Percentiles rank a stretch among this genome's conserved stretches.
phyloP scores from a whole-genome alignment of 2,329 filamentous ascomycete species.

The Claviceps arundinis region DNA sequence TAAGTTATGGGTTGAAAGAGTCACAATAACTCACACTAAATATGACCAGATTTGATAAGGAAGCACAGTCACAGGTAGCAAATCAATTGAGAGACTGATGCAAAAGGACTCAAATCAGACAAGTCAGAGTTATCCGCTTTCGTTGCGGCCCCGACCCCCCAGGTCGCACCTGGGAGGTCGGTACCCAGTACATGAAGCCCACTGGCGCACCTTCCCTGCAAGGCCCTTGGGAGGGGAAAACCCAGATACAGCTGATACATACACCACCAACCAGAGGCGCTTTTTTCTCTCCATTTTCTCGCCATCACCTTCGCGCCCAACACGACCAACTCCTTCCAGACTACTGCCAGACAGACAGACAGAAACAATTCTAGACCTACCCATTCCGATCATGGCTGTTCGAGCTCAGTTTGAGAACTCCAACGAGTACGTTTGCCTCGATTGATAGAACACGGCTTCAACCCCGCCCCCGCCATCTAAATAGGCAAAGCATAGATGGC shows the following conservation, averaged over 20 bases:
- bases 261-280: neutral
- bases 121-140: neutral
- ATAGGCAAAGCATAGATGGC: neutral
- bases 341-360: neutral
- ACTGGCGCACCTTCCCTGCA: neutral
- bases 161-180: neutral
- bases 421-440: conserved; percentile 58
- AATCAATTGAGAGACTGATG: too few species aligned
- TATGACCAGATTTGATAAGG: too few species aligned
- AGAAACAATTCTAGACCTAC: neutral
- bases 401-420: conserved; percentile 77
- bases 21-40: too few species aligned
- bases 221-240: neutral
- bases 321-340: neutral
- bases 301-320: neutral
- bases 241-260: neutral
- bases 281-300: neutral
- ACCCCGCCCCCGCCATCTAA: conserved; percentile 15
- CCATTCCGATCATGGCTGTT: conserved; percentile 42
- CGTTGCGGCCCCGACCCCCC: neutral
- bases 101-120: too few species aligned
- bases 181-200: neutral
- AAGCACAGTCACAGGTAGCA: too few species aligned
- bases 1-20: too few species aligned
- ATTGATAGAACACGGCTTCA: neutral